Base-by-base conservation (phyloP, 2,329 filamentous ascomycete genomes). In the Biscogniauxia marginata region DNA sequence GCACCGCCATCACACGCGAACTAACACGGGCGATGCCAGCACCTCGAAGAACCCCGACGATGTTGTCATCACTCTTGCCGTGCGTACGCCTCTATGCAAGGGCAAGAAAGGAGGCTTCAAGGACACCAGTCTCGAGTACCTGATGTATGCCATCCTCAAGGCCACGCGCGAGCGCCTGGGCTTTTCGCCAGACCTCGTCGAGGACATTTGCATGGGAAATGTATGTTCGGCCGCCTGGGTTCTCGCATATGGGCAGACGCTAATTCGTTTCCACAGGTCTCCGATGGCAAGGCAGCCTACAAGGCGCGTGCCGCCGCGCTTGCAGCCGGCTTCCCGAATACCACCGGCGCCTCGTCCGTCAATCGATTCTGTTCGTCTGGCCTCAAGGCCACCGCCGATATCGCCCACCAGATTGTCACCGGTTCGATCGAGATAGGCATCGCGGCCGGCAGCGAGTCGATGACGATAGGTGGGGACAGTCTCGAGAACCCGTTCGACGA, bases 311-410 rank as follows among this genome's bases (percentile, higher is more conserved):
- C 93, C 52, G 91, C 95, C 47, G 83, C 89, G 61, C 88, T 98
- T 60, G 90, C 91, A 49, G 95, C 95, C 56, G 95, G 95, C 65
- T 96, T 95, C 80, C 93, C 95, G 65, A 93, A 95, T 79, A 97
- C 93, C 6, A 83, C 90, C 49, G 84, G 86, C 63, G 91, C 89
- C 62, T 93, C 84, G 46, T 87, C 89, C 46, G 82, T 96, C 56
- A 98, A 98, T 82, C 89, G 95, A 60, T 98, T 99, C 86, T 99
- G 95, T 83, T 96, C 91, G 39, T 97, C 93, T 0, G 95, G 95
- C 34, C 87, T 99, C 63, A 96, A 97, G 77, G 93, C 95, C 55
- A 90, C 93, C 4, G 93, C 96, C 75, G 92, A 97, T 70, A 96
- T 99, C 64, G 93, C 95, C 50, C 88, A 95, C 77, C 84, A 92